Conservation (phyloP, 2,329 filamentous ascomycete genomes). For the Aureobasidium sp. region DNA sequence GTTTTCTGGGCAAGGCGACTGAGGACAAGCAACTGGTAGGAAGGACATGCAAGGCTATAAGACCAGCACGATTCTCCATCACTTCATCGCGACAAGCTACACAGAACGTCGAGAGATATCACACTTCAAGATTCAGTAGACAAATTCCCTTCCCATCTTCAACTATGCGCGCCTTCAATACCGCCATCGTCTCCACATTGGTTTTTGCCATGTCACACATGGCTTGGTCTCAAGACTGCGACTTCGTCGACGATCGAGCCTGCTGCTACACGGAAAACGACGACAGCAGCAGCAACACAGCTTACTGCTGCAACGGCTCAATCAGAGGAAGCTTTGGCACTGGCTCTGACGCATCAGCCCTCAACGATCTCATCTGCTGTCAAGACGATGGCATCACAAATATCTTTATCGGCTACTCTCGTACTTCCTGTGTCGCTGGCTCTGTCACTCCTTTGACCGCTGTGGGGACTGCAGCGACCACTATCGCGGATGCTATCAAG, state of each 20-base stretch:
- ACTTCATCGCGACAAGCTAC: neutral
- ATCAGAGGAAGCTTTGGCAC: neutral
- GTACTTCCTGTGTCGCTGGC: neutral
- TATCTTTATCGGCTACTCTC: neutral
- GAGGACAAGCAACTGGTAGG: neutral
- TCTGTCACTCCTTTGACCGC: neutral
- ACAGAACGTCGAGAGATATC: neutral
- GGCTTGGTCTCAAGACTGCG: neutral
- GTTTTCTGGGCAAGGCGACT: neutral
- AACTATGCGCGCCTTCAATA: neutral
- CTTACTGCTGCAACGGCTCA: slow-evolving; percentile 7
- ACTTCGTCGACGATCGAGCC: neutral
- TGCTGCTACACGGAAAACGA: neutral
- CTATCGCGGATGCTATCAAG: neutral
- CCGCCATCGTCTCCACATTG: neutral
- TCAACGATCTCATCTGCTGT: slow-evolving; percentile 3
- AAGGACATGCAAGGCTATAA: neutral
- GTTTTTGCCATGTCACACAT: neutral
- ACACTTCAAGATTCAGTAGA: neutral
- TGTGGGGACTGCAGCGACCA: neutral
- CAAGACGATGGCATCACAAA: neutral
- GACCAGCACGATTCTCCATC: neutral
- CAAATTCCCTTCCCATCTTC: too few species aligned
- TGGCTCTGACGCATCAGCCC: neutral
- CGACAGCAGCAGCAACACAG: neutral